Conservation (phyloP, 2,329 filamentous ascomycete genomes). For the Calonectria hongkongensis region DNA sequence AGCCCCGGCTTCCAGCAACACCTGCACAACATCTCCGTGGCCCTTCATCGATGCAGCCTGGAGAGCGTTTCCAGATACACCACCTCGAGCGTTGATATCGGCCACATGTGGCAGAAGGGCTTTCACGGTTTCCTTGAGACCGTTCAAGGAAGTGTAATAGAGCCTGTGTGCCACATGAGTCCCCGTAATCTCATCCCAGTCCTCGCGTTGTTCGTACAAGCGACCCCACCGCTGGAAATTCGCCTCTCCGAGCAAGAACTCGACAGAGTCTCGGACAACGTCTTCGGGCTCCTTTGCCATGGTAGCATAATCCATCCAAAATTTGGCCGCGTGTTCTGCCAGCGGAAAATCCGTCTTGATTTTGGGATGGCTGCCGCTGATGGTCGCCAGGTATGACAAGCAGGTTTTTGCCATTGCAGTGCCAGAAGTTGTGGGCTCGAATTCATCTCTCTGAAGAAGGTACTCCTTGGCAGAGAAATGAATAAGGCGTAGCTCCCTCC, state of each 20-base stretch:
- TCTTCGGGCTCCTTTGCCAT: conserved; percentile 32
- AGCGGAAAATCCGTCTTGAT: conserved; percentile 44
- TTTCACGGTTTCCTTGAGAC: background rate
- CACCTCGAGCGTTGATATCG: background rate
- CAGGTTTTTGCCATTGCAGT: conserved; percentile 47
- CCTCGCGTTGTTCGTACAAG: conserved; percentile 28
- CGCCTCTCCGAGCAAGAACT: conserved; percentile 40
- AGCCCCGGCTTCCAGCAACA: background rate
- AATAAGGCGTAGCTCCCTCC: conserved; percentile 46
- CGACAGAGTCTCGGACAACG: conserved; percentile 28
- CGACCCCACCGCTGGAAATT: conserved; percentile 41
- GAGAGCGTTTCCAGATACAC: background rate
- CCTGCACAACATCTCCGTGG: background rate
- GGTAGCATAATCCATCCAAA: conserved; percentile 40
- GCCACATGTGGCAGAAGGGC: background rate
- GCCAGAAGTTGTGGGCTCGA: conserved; percentile 3
- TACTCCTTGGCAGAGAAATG: conserved; percentile 55
- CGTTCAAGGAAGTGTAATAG: background rate
- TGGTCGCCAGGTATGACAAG: conserved; percentile 48
- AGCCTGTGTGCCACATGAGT: background rate
- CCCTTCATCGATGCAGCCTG: background rate
- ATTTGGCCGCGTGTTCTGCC: conserved; percentile 45
- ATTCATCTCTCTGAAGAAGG: conserved; percentile 32
- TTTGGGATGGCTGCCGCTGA: conserved; percentile 26
- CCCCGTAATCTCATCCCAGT: background rate